Evolutionary conservation across 257 asterid species (phyloP), one percentile per base, ranked within the genome.

Genomic region (Solanum peruvianum): DNA sequence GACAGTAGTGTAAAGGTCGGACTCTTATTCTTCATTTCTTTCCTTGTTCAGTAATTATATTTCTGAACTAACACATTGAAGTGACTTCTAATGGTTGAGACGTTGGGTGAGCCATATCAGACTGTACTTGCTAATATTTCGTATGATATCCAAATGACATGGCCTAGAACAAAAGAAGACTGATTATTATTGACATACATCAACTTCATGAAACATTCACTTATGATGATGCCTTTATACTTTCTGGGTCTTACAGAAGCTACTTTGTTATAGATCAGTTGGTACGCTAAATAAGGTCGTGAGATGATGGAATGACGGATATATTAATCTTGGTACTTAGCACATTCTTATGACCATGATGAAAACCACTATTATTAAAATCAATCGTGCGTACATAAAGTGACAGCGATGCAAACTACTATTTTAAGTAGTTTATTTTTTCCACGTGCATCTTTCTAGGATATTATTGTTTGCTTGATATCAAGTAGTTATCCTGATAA

Each of bases 1-100:
- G 99, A 97, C 93, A 93, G 95, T 93, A 92, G 97, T 23, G 99
- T 97, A 88, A 97, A 97, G 99, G 99, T 94, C 83, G 84, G 75
- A 52, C 84, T 83, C 47, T 72, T 89, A 69, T 82, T 82, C 45
- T 87, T 90, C 71, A 83, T 71, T 86, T 62, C 8, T 27, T 85
- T 81, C 45, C 31, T 73, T 80, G 71, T 49, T 78, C 73, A 71
- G 84, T 31, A 20, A 67, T 25, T 25, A 31, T 72, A 82, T 37
- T 27, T 77, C 27, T 33, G 9, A 52, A 47, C 52, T 18, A 21
- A 29, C 85, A 42, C 60, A 29, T 29, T 49, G 85, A 49, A 49
- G 45, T 49, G 85, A 70, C 33, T 47, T 81, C 86, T 82, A 85
- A 29, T 88, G 86, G 71, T 16, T 33, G 35, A 33, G 35, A 33